A percentile compares a stretch with the other conserved stretches of the same genome.
phyloP scores from a whole-genome alignment of 768 basidiomycete species.

The Mrakia blollopis region DNA sequence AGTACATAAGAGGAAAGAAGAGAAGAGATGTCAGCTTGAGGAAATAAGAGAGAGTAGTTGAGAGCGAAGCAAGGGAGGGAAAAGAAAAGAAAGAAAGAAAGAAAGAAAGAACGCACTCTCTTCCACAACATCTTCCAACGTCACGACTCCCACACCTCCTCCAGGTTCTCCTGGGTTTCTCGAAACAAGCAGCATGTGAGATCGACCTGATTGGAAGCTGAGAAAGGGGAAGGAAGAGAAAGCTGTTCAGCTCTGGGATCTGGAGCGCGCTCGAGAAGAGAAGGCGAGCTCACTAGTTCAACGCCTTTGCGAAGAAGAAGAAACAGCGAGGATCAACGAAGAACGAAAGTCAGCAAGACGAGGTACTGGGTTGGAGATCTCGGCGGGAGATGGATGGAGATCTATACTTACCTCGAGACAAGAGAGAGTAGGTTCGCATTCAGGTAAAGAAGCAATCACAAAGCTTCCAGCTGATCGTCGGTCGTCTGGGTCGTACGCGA shows the following conservation, averaged over 20 bases:
- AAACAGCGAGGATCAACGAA: neutral
- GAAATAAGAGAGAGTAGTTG: no score
- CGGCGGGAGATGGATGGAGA: neutral
- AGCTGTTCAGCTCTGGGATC: neutral
- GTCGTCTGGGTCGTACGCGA: constrained; percentile 39
- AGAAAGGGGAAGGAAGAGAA: neutral
- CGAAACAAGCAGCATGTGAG: constrained; percentile 41
- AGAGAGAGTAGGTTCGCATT: neutral
- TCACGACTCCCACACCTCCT: constrained; percentile 38
- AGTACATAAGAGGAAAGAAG: neutral
- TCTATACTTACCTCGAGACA: constrained; percentile 31
- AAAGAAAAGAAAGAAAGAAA: neutral
- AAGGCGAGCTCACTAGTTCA: constrained; percentile 3
- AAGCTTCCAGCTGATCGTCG: constrained; percentile 36
- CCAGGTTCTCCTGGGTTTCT: constrained; percentile 35
- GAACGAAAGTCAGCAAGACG: neutral
- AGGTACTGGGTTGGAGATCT: no score
- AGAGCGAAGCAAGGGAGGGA: neutral
- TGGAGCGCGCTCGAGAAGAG: neutral
- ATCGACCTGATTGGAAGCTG: constrained; percentile 41
- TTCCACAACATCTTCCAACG: constrained; percentile 42
- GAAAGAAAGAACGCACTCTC: constrained; percentile 23
- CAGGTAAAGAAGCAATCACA: neutral
- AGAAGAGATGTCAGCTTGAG: neutral
- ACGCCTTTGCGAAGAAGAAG: no score